A percentile compares a stretch with the other conserved stretches of the same genome.
Evolutionary conservation across 176 grass and related monocot genomes (phyloP).

Genomic region (Oryza nivara): DNA sequence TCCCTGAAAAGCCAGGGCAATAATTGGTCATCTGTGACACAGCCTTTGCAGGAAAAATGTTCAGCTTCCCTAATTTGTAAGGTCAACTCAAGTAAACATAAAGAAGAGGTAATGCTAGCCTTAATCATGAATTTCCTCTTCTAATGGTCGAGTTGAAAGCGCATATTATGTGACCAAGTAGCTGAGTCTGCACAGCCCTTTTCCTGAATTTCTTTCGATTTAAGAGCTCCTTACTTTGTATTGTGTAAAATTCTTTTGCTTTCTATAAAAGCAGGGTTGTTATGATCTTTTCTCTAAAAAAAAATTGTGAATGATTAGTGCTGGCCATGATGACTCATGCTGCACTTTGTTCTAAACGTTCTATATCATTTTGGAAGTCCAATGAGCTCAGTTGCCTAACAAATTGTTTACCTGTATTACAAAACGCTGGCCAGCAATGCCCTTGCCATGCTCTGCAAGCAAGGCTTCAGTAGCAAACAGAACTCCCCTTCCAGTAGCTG

Average conservation of each 20-base stretch:
- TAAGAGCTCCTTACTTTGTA: background rate
- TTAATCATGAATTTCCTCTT: background rate
- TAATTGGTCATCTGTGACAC: background rate
- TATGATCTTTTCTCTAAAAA: background rate
- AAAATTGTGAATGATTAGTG: background rate
- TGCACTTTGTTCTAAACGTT: background rate
- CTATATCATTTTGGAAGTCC: background rate
- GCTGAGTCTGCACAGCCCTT: background rate
- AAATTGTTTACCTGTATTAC: conserved; percentile 80
- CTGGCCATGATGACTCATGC: background rate
- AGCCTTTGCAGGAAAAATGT: background rate
- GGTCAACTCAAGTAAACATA: background rate
- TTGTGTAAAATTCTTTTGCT: background rate
- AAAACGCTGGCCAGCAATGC: conserved; percentile 78
- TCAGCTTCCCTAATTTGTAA: background rate
- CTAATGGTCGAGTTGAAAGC: background rate
- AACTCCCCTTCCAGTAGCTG: conserved; percentile 91
- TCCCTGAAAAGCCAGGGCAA: conserved; percentile 54
- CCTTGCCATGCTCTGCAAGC: conserved; percentile 85
- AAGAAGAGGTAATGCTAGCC: background rate
- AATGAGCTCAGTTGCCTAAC: background rate
- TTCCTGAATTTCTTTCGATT: background rate
- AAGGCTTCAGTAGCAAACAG: conserved; percentile 90
- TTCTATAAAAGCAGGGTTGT: background rate
- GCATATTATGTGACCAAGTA: background rate